A percentile compares a stretch with the other conserved stretches of the same genome.
Evolutionary conservation across 495 filamentous ascomycete genomes (phyloP).

Genomic region (Lophiostoma macrostomum): DNA sequence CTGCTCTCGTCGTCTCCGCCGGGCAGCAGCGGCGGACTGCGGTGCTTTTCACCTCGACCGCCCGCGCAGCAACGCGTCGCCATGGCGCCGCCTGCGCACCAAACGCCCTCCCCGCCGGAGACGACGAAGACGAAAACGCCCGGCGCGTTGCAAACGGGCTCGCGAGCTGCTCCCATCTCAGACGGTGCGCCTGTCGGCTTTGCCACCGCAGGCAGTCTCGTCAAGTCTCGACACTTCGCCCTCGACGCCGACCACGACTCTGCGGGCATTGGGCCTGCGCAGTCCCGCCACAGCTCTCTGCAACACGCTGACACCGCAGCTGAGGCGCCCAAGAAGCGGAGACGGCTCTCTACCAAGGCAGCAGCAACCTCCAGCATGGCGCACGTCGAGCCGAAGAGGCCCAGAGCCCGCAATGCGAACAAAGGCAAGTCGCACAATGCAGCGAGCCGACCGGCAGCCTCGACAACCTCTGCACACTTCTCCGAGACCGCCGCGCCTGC

Average conservation of each 20-base stretch:
- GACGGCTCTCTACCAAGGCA: conserved; percentile 9
- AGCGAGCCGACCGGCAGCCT: neutral
- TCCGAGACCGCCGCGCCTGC: neutral
- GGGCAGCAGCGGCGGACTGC: neutral
- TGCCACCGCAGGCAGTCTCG: conserved; percentile 22
- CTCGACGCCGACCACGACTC: neutral
- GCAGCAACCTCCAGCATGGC: neutral
- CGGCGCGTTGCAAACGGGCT: conserved; percentile 24
- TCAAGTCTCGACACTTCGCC: conserved; percentile 18
- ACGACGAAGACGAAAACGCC: neutral
- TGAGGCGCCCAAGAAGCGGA: conserved; percentile 1
- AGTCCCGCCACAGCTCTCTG: neutral
- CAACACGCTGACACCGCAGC: neutral
- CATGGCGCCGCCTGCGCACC: conserved; percentile 11
- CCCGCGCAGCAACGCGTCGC: conserved; percentile 17
- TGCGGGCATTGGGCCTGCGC: neutral
- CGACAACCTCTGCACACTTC: conserved; percentile 2
- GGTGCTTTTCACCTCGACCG: conserved; percentile 11
- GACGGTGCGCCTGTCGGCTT: conserved; percentile 27
- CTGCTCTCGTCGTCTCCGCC: conserved; percentile 35
- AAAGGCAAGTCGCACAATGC: neutral
- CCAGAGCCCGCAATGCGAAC: conserved; percentile 11
- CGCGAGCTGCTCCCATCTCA: conserved; percentile 17
- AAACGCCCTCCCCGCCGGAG: conserved; percentile 7
- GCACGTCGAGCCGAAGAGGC: conserved; percentile 17